phyloP scores from a whole-genome alignment of 2,329 filamentous ascomycete species.

The Kalmusia sp. region DNA sequence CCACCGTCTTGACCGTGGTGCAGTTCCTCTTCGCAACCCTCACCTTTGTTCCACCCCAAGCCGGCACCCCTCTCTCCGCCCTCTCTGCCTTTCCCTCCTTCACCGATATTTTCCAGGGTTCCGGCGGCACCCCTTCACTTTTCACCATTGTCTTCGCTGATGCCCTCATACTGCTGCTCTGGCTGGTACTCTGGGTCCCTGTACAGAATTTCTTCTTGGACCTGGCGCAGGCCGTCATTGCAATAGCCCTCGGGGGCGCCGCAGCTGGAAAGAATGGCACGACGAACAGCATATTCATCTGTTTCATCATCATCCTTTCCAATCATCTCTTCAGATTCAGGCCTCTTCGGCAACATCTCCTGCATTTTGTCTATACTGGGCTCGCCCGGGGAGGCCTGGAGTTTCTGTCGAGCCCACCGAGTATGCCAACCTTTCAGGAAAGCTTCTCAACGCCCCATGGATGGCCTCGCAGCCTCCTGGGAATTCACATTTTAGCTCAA shows the following conservation, averaged over 20 bases:
- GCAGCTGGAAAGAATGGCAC: constrained; percentile 72
- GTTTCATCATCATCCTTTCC: constrained; percentile 69
- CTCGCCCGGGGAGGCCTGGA: constrained; percentile 50
- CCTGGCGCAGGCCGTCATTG: constrained; percentile 90
- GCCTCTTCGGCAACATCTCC: constrained; percentile 51
- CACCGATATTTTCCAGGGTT: constrained; percentile 89
- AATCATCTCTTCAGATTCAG: constrained; percentile 63
- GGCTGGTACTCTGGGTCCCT: constrained; percentile 86
- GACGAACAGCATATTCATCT: constrained; percentile 74
- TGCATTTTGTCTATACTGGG: constrained; percentile 48
- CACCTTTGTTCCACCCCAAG: constrained; percentile 83
- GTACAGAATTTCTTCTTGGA: constrained; percentile 89
- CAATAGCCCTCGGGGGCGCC: constrained; percentile 86
- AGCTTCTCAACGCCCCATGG: constrained; percentile 59
- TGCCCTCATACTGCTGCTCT: constrained; percentile 80
- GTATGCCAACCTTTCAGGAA: constrained; percentile 42
- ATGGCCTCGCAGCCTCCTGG: constrained; percentile 72
- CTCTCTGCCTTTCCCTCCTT: constrained; percentile 79
- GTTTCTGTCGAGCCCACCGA: constrained; percentile 47
- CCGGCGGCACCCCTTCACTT: constrained; percentile 83
- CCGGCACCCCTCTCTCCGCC: constrained; percentile 76
- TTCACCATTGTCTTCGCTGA: constrained; percentile 87
- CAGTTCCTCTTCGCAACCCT: constrained; percentile 92
- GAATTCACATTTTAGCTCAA: constrained; percentile 78
- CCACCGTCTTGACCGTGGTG: constrained; percentile 84